Evolutionary conservation across 2,329 filamentous ascomycete genomes (phyloP).

Genomic region (Penicillium sp.): DNA sequence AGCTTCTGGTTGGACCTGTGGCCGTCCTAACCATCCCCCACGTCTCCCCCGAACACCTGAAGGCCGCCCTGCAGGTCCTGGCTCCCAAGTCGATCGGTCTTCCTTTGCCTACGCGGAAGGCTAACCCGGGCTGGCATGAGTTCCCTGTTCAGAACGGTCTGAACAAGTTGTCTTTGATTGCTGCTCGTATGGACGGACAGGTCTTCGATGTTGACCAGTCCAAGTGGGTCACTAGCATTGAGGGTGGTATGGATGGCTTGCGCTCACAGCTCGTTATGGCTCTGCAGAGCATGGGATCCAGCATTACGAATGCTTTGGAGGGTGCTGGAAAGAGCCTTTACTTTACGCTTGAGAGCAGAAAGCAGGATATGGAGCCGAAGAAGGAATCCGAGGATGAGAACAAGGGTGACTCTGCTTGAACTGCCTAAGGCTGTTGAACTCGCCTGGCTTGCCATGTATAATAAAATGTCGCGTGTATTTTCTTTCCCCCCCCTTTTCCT

Average conservation of each 20-base stretch:
- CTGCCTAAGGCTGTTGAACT: too few relatives aligned
- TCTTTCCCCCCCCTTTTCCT: too few relatives aligned
- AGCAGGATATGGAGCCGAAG: too few relatives aligned
- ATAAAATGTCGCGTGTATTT: too few relatives aligned
- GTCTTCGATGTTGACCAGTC: slow-evolving; percentile 68
- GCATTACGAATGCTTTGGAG: slow-evolving; percentile 67
- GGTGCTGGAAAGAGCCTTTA: slow-evolving; percentile 72
- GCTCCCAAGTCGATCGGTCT: slow-evolving; percentile 61
- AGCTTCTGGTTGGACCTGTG: slow-evolving; percentile 71
- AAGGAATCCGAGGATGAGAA: slow-evolving; percentile 29
- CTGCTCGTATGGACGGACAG: slow-evolving; percentile 75
- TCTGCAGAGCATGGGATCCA: slow-evolving; percentile 69
- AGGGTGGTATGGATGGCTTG: slow-evolving; percentile 71
- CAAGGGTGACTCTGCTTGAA: too few relatives aligned
- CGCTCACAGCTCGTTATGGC: slow-evolving; percentile 71
- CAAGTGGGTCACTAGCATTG: slow-evolving; percentile 65
- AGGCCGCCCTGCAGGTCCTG: slow-evolving; percentile 69
- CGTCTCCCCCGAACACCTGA: slow-evolving; percentile 75
- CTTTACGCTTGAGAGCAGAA: slow-evolving; percentile 74
- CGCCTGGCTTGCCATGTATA: too few relatives aligned
- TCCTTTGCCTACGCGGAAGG: slow-evolving; percentile 69
- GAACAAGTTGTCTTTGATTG: slow-evolving; percentile 77
- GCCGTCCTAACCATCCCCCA: slow-evolving; percentile 70
- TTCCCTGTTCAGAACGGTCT: slow-evolving; percentile 67
- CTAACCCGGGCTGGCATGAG: slow-evolving; percentile 74